These are phyloP conservation scores for Panicum miliaceum DNA, from an alignment of 176 grass and related monocot species.

Conservation along the genomic window DNA sequence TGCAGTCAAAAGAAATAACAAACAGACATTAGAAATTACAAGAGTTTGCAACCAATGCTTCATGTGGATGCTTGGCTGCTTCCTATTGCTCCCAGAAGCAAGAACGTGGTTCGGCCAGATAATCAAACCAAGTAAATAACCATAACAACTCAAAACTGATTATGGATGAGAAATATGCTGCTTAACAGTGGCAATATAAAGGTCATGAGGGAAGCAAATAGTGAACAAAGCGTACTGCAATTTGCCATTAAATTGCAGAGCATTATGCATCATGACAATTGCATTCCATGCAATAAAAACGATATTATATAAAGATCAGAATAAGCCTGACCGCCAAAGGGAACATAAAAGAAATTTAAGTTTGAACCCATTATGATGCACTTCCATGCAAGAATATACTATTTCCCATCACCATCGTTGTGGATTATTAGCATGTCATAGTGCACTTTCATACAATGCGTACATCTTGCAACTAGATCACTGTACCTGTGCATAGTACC, in stretches of 20 bases:
- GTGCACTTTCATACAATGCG: not conserved
- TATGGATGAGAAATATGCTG: not conserved
- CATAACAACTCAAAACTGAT: not conserved
- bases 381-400: constrained; percentile 32
- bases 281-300: not conserved
- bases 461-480: constrained; percentile 24
- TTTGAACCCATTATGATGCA: constrained; percentile 3
- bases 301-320: not conserved
- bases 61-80: constrained; percentile 1
- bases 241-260: not conserved
- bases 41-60: not conserved
- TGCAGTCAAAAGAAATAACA: constrained; percentile 48
- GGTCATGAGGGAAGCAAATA: constrained; percentile 7
- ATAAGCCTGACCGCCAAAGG: not conserved
- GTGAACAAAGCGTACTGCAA: not conserved
- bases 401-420: not conserved
- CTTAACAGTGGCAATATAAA: constrained; percentile 10
- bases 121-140: not conserved
- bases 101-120: not conserved
- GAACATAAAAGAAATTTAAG: not conserved
- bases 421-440: not conserved
- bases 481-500: constrained; percentile 93
- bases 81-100: constrained; percentile 7
- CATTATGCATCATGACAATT: not conserved
- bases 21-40: constrained; percentile 33